These are phyloP conservation scores for Monilinia vaccinii-corymbosi DNA, from an alignment of 2,329 filamentous ascomycete species.

Conservation along the genomic window DNA sequence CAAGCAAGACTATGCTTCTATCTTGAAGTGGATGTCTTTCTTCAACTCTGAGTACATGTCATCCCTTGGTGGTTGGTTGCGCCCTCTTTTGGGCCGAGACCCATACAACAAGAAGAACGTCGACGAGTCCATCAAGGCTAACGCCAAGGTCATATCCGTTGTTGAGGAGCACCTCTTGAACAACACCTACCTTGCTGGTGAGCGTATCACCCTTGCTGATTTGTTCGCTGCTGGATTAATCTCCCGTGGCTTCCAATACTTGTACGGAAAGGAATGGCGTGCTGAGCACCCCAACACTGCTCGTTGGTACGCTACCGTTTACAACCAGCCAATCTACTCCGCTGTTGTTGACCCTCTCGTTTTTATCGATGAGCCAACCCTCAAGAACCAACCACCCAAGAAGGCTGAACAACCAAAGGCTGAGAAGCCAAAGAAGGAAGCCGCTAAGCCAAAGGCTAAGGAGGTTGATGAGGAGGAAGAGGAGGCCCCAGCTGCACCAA, in stretches of 20 bases:
- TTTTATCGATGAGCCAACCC: slow-evolving; percentile 68
- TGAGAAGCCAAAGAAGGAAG: slow-evolving; percentile 46
- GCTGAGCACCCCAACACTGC: slow-evolving; percentile 72
- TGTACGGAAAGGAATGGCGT: slow-evolving; percentile 90
- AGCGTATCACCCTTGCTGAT: slow-evolving; percentile 95
- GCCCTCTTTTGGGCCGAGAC: slow-evolving; percentile 70
- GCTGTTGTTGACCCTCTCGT: slow-evolving; percentile 66
- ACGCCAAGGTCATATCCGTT: slow-evolving; percentile 58
- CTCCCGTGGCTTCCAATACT: slow-evolving; percentile 81
- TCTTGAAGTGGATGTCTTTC: slow-evolving; percentile 97
- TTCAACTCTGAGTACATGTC: slow-evolving; percentile 81
- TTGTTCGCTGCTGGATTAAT: slow-evolving; percentile 74
- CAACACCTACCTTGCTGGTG: slow-evolving; percentile 96
- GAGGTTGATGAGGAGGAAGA: slow-evolving; percentile 56
- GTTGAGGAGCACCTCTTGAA: slow-evolving; percentile 80
- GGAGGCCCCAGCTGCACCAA: slow-evolving; percentile 53
- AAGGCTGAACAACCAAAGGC: slow-evolving; percentile 61
- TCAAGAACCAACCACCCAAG: slow-evolving; percentile 67
- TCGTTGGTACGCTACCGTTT: slow-evolving; percentile 91
- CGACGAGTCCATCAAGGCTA: slow-evolving; percentile 65
- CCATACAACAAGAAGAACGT: slow-evolving; percentile 98
- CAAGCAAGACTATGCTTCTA: slow-evolving; percentile 97
- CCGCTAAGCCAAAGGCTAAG: slow-evolving; percentile 36
- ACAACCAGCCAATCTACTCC: slow-evolving; percentile 86
- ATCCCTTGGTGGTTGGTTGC: slow-evolving; percentile 70